Percentiles rank a stretch among this genome's conserved stretches.
phyloP scores from a whole-genome alignment of 768 basidiomycete species.

The Pleurotus pulmonarius region DNA sequence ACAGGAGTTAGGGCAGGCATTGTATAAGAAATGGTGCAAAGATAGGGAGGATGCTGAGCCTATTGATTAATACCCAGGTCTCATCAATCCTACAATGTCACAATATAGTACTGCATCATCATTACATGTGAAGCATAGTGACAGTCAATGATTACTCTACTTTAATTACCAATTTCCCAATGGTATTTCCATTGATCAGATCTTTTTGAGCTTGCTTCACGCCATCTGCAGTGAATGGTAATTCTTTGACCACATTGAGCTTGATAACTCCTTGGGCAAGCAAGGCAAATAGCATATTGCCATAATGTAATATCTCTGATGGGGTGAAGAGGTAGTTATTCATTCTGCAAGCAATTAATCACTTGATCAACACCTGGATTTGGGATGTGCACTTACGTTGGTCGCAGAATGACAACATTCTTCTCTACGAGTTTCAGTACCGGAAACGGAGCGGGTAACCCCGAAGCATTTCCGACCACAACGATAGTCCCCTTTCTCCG shows the following conservation, averaged over 20 bases:
- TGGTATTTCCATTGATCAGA: conserved; percentile 70
- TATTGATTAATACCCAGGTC: conserved; percentile 20
- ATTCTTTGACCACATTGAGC: conserved; percentile 69
- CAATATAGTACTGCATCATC: too few relatives aligned
- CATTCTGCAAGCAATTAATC: conserved; percentile 39
- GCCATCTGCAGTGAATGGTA: conserved; percentile 81
- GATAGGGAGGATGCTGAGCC: conserved; percentile 29
- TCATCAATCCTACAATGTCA: too few relatives aligned
- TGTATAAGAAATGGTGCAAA: conserved; percentile 50
- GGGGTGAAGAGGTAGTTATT: conserved; percentile 69
- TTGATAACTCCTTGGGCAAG: conserved; percentile 58
- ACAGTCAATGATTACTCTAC: conserved; percentile 23
- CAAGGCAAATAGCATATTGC: conserved; percentile 57
- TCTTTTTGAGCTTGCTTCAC: conserved; percentile 75
- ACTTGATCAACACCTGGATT: background rate
- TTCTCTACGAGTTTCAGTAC: conserved; percentile 73
- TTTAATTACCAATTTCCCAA: conserved; percentile 85
- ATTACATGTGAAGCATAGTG: too few relatives aligned
- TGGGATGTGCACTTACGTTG: conserved; percentile 48
- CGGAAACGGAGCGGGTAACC: conserved; percentile 72
- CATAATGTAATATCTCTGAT: conserved; percentile 69
- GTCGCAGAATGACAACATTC: conserved; percentile 75
- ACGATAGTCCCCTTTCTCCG: conserved; percentile 88
- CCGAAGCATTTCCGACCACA: conserved; percentile 90
- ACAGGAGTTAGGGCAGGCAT: conserved; percentile 48